Base-by-base conservation (phyloP, 306 rosid genomes). In the Rosa chinensis region DNA sequence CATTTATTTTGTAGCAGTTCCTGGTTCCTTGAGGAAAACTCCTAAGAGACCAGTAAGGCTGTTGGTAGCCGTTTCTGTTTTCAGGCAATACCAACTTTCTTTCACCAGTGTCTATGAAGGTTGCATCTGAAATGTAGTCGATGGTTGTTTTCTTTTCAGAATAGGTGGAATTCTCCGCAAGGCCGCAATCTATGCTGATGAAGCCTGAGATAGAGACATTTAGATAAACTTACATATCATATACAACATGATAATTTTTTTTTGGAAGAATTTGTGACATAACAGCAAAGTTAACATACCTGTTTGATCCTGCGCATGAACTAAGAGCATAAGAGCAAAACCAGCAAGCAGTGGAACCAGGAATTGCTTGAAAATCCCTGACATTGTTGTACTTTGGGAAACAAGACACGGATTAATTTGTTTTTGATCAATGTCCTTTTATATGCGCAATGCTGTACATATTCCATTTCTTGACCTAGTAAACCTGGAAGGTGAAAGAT, bases 1-100 rank as follows among this genome's bases (percentile, higher is more conserved):
- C 45, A 3, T 8, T 23, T 42, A 80, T 42, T 35, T 12, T 77
- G 47, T 82, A 82, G 55, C 85, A 82, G 44, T 77, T 83, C 18
- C 86, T 69, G 17, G 4, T 43, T 66, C 83, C 86, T 13, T 63
- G 23, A 2, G 86, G 83, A 23, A 83, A 83, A 78, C 81, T 79
- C 49, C 86, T 58, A 8, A 83, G 66, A 67, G 32, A 9, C 53
- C 37, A 16, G 13, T 53, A 40, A 14, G 35, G 80, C 42, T 25
- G 52, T 8, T 32, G 61, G 10, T 20, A 47, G 49, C 9, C 6
- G 23, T 8, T 23, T 17, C 66, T 5, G 75, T 44, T 23, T 18
- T 43, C 53, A 0, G 67, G 68, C 21, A 13, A 35, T 64, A 73
- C 56, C n/a, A 3, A 32, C 45, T 47, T 43, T 12, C 6, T 53